Evolutionary conservation across 352 stramenopile genomes (phyloP), one percentile per base, ranked within the genome.

Genomic region (Peronosclerospora sorghi): DNA sequence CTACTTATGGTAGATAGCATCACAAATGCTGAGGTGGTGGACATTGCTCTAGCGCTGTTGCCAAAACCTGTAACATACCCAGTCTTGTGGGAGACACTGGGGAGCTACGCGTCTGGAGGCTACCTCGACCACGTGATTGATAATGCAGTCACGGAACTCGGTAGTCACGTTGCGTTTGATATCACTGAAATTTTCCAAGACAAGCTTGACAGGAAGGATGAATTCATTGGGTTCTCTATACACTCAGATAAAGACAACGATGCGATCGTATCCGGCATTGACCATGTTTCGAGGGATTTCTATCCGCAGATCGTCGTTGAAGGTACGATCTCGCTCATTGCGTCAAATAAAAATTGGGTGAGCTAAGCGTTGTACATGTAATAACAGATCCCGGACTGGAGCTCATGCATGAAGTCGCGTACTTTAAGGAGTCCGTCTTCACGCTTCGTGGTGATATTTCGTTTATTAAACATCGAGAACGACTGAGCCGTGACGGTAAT

Each of bases 261-360:
- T 8, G 77, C 66, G 17, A 64, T 66, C 15, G 34, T 86, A 17
- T 78, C 65, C 27, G 73, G 74, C 39, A 72, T 81, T 35, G 63
- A 73, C 38, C 64, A 83, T 49, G 63, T 69, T 21, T 61, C 63
- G 1, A 57, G 65, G 14, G 74, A 83, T 44, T 82, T 86, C 41
- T 87, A 80, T 57, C 74, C 78, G 19, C 70, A 85, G 55, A 81
- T 90, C 13, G 63, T 83, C 17, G 63, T 90, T 15, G 78, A 90
- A 74, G 67, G 68, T 80, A 18, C 15, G 50, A 13, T 37, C 23
- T 1, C 45, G 24, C 14, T 28, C 24, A 12, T 15, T 35, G 8
- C 26, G 8, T 14, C 6, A 32, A 3, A 18, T 26, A 9, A 1
- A 41, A 19, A 14, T 5, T 19, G 10, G n/a, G n/a, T n/a, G 17